These are phyloP conservation scores for Spinacia oleracea DNA, from an alignment of 179 eudicot genomes.

Conservation along the genomic window DNA sequence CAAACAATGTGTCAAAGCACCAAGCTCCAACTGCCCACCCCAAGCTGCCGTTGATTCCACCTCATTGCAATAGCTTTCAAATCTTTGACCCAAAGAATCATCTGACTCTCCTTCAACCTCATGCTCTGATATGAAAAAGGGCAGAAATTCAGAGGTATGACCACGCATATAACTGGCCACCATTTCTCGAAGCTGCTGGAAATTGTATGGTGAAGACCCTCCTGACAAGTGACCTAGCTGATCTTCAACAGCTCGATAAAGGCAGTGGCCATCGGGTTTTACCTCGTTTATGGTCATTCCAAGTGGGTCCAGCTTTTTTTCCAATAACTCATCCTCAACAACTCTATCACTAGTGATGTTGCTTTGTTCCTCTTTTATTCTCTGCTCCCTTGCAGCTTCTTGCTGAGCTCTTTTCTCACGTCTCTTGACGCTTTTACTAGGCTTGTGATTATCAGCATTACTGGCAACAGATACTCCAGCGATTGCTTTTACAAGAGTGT, in stretches of 20 bases:
- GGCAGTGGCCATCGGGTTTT: conserved; percentile 93
- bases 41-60: conserved; percentile 88
- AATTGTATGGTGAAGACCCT: conserved; percentile 63
- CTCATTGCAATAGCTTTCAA: conserved; percentile 77
- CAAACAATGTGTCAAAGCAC: conserved; percentile 78
- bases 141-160: conserved; percentile 72
- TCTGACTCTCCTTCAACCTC: conserved; percentile 52
- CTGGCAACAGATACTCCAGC: conserved; percentile 72
- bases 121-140: conserved; percentile 79
- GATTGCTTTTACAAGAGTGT: conserved; percentile 75
- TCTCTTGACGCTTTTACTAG: conserved; percentile 79
- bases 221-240: conserved; percentile 59
- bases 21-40: conserved; percentile 95
- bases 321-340: conserved; percentile 63
- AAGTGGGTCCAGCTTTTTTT: conserved; percentile 69
- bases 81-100: conserved; percentile 52
- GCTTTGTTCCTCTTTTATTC: conserved; percentile 85
- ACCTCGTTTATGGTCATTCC: conserved; percentile 64
- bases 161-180: conserved; percentile 81
- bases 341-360: conserved; percentile 57
- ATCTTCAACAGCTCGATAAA: conserved; percentile 88
- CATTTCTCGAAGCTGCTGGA: conserved; percentile 70
- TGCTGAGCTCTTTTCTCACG: conserved; percentile 88
- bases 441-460: conserved; percentile 65
- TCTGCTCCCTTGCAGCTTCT: conserved; percentile 87